These are phyloP conservation scores for Nakazawaea wickerhamii DNA, from an alignment of 805 yeast genomes.

Conservation along the genomic window DNA sequence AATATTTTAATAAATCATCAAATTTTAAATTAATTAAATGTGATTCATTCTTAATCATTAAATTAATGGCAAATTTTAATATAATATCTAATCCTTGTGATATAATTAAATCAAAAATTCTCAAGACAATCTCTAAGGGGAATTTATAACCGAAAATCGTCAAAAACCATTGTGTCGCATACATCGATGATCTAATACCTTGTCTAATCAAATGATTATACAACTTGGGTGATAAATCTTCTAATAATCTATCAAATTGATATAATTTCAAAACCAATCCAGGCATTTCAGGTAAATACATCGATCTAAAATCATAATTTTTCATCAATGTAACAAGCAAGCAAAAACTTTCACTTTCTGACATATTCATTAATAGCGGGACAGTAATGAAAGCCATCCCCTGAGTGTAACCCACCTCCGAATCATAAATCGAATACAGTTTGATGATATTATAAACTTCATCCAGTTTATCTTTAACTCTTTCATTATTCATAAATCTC, in stretches of 20 bases:
- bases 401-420: slow-evolving; percentile 95
- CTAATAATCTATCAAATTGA: slow-evolving; percentile 85
- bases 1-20: slow-evolving; percentile 69
- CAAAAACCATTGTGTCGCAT: slow-evolving; percentile 96
- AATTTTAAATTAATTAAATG: slow-evolving; percentile 57
- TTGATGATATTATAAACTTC: slow-evolving; percentile 72
- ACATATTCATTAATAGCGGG: slow-evolving; percentile 77
- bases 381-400: slow-evolving; percentile 94
- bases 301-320: slow-evolving; percentile 69
- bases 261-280: slow-evolving; percentile 81
- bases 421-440: slow-evolving; percentile 80
- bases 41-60: slow-evolving; percentile 65
- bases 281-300: slow-evolving; percentile 88
- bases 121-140: slow-evolving; percentile 80
- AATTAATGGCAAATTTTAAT: slow-evolving; percentile 75
- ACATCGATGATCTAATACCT: slow-evolving; percentile 90
- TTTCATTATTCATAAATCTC: slow-evolving; percentile 60
- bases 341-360: slow-evolving; percentile 81
- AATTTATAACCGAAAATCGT: slow-evolving; percentile 94
- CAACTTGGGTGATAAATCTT: slow-evolving; percentile 66
- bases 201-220: slow-evolving; percentile 75
- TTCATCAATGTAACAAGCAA: slow-evolving; percentile 78
- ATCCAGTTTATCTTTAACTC: slow-evolving; percentile 49
- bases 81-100: slow-evolving; percentile 90
- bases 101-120: slow-evolving; percentile 83